Base-by-base conservation (phyloP, 495 filamentous ascomycete genomes). In the Aspergillus bridgeri region DNA sequence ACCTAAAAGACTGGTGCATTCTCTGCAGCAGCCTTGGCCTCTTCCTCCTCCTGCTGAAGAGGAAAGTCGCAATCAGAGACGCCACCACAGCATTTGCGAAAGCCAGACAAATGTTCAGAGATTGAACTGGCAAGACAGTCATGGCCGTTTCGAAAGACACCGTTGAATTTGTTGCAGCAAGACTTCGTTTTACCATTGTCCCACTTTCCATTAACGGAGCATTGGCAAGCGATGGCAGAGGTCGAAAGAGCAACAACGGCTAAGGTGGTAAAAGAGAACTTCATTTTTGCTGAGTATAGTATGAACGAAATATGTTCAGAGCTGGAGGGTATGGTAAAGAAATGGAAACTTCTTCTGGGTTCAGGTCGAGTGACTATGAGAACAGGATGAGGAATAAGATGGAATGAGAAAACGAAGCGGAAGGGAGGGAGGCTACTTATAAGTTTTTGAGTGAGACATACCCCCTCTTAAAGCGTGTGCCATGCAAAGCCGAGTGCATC, bases 21-120 rank as follows among this genome's bases (percentile, higher is more conserved):
- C 25, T 27, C 25, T 27, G 25, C 25, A 27, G 25, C 25, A 27
- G 19, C 47, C 6, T 11, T 27, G 24, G 48, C 48, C 11, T 44
- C 33, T 21, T 9, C 29, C 8, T 21, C 51, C 6, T 22, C 27
- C 51, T 53, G 27, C 8, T 18, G 15, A 21, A 42, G n/a, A 24
- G 53, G 53, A 42, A 17, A 56, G 22, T 56, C 53, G 20, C 53
- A 56, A 19, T 56, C 53, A 8, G 43, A 56, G 20, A 47, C 22
- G 23, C 43, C 43, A 56, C 53, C 53, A 20, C 53, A 56, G 53
- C 53, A 56, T 8, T 9, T 11, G 42, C 46, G 53, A 21, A 56
- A 56, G 22, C 27, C 13, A 11, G 43, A 56, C n/a, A 56, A 43
- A 20, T 27, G 53, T 17, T 56, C 27, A 4, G 53, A 56, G 20